These are phyloP conservation scores for Fistulinella staudtii DNA, from an alignment of 1,284 basidiomycete genomes.

Conservation along the genomic window DNA sequence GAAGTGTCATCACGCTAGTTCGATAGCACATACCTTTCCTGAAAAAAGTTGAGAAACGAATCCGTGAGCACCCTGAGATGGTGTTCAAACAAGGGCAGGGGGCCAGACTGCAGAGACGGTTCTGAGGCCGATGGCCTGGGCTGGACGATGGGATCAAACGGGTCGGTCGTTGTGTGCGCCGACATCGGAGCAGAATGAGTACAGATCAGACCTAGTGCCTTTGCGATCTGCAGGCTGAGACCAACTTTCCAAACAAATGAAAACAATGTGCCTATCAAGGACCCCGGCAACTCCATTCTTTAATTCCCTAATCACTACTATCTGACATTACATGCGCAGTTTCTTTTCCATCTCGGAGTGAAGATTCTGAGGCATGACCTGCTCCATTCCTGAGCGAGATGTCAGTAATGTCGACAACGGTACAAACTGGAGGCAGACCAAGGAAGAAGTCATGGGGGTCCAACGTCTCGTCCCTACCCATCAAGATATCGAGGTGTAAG, in stretches of 20 bases:
- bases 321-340: slow-evolving; percentile 43
- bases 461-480: slow-evolving; percentile 84
- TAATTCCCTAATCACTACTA: too few relatives aligned
- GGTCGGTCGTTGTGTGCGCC: slow-evolving; percentile 15
- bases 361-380: slow-evolving; percentile 50
- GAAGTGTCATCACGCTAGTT: not conserved
- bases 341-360: slow-evolving; percentile 75
- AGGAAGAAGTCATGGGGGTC: slow-evolving; percentile 72
- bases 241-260: slow-evolving; percentile 22
- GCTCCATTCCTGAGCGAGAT: slow-evolving; percentile 47
- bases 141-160: slow-evolving; percentile 18
- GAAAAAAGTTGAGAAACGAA: slow-evolving; percentile 79
- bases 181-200: slow-evolving; percentile 22
- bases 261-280: slow-evolving; percentile 17
- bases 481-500: slow-evolving; percentile 84
- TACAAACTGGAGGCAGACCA: slow-evolving; percentile 42
- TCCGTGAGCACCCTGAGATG: slow-evolving; percentile 68
- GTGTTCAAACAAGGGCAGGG: slow-evolving; percentile 65
- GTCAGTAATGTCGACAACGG: slow-evolving; percentile 3
- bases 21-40: slow-evolving; percentile 64
- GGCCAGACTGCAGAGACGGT: slow-evolving; percentile 43
- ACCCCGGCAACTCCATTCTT: slow-evolving; percentile 10
- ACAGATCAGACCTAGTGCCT: slow-evolving; percentile 3
- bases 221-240: not conserved
- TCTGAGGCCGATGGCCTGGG: slow-evolving; percentile 44